Conservation (phyloP, 2,329 filamentous ascomycete genomes). For the Neopestalotiopsis sp. region DNA sequence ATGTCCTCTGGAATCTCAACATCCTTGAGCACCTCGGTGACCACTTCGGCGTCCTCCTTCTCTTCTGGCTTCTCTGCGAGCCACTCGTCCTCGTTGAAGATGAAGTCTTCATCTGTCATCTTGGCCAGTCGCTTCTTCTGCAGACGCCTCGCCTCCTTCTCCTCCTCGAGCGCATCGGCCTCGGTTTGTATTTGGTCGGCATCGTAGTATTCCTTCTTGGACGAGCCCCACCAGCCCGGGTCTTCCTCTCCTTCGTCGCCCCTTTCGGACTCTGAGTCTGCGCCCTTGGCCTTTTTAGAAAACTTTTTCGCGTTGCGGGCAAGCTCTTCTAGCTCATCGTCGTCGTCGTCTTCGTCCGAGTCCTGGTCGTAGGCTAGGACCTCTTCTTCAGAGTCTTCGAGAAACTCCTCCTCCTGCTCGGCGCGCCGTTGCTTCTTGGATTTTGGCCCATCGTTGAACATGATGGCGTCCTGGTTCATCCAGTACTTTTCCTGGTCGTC, state of each 20-base stretch:
- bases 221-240: conserved; percentile 82
- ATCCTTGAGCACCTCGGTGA: conserved; percentile 87
- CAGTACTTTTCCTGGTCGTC: conserved; percentile 96
- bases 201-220: conserved; percentile 91
- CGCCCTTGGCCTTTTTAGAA: conserved; percentile 30
- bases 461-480: conserved; percentile 82
- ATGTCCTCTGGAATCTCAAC: conserved; percentile 82
- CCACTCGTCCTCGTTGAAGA: conserved; percentile 92
- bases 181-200: conserved; percentile 66
- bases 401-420: conserved; percentile 67
- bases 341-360: conserved; percentile 40
- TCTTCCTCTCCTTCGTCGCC: conserved; percentile 61
- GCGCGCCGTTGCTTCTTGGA: conserved; percentile 77
- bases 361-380: conserved; percentile 56
- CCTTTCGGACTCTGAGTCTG: conserved; percentile 34
- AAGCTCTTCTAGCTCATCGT: conserved; percentile 55
- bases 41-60: conserved; percentile 54
- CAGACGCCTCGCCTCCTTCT: conserved; percentile 83
- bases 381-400: conserved; percentile 68
- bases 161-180: conserved; percentile 79
- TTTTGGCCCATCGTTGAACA: conserved; percentile 80
- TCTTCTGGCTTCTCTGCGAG: conserved; percentile 59
- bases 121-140: conserved; percentile 90
- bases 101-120: conserved; percentile 91
- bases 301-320: conserved; percentile 33